These are phyloP conservation scores for Paracoccidioides brasiliensis DNA, from an alignment of 2,329 filamentous ascomycete genomes.

Conservation along the genomic window DNA sequence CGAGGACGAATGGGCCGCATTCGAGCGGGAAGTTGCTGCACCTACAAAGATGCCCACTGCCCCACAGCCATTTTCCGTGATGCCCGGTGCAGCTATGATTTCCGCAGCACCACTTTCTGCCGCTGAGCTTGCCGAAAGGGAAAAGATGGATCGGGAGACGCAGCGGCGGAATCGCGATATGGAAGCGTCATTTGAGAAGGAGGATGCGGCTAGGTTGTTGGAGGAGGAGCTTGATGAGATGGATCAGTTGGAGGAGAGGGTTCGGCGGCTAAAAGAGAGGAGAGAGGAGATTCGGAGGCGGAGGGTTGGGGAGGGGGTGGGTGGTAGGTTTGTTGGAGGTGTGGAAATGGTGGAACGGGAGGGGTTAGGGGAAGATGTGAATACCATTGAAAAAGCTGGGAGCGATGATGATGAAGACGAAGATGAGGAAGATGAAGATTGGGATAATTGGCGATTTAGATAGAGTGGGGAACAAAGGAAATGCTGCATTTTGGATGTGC, in stretches of 20 bases:
- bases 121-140: conserved; percentile 46
- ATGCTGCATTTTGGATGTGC: not conserved
- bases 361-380: conserved; percentile 23
- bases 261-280: conserved; percentile 55
- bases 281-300: conserved; percentile 50
- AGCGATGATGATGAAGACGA: conserved; percentile 34
- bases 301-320: conserved; percentile 21
- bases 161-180: conserved; percentile 36
- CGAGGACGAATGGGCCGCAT: conserved; percentile 75
- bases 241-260: conserved; percentile 62
- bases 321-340: conserved; percentile 17
- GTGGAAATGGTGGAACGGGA: conserved; percentile 17
- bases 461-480: not conserved
- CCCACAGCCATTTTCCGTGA: conserved; percentile 16
- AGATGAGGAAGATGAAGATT: conserved; percentile 43
- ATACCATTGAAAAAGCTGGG: conserved; percentile 21
- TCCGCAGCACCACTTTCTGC: conserved; percentile 55
- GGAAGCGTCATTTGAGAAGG: conserved; percentile 53
- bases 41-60: conserved; percentile 24
- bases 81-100: conserved; percentile 44
- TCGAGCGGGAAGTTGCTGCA: conserved; percentile 65
- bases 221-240: conserved; percentile 74
- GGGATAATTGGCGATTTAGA: conserved; percentile 33
- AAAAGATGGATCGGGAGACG: conserved; percentile 35
- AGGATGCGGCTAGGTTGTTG: conserved; percentile 60